Evolutionary conservation across 2,329 filamentous ascomycete species (phyloP).

Genomic region (Waltergamsia citrina): DNA sequence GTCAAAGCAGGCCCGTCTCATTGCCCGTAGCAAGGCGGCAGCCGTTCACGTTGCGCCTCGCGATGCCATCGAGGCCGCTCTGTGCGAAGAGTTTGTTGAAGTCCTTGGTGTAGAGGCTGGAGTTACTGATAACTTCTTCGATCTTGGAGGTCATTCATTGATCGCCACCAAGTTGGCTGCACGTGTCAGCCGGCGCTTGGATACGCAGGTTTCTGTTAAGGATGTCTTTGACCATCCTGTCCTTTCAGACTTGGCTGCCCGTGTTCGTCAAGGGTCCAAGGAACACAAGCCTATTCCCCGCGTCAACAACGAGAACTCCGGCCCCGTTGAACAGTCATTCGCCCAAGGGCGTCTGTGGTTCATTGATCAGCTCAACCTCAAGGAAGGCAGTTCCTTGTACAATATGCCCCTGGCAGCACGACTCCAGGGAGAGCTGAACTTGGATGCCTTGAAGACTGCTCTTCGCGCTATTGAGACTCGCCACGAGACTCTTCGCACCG

Average conservation of each 20-base stretch:
- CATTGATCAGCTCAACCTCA: slow-evolving; percentile 10
- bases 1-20: too few species aligned
- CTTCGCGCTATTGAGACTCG: slow-evolving; percentile 9
- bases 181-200: slow-evolving; percentile 11
- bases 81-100: slow-evolving; percentile 23
- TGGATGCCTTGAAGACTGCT: slow-evolving; percentile 6
- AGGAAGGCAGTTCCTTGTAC: slow-evolving; percentile 9
- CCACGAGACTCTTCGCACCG: slow-evolving; percentile 11
- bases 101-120: slow-evolving; percentile 24
- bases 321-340: slow-evolving; percentile 12
- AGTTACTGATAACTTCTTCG: slow-evolving; percentile 35
- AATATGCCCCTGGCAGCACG: slow-evolving; percentile 8
- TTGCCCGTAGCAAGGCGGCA: too few species aligned
- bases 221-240: slow-evolving; percentile 3
- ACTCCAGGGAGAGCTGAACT: slow-evolving; percentile 6
- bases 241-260: neutral
- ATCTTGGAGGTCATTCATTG: slow-evolving; percentile 36
- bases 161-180: slow-evolving; percentile 18
- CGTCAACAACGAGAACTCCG: slow-evolving; percentile 1
- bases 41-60: too few species aligned
- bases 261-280: too few species aligned
- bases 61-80: slow-evolving; percentile 6
- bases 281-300: too few species aligned
- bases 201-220: neutral
- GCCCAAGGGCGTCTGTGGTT: slow-evolving; percentile 13